Evolutionary conservation across 805 yeast genomes (phyloP), one percentile per base, ranked within the genome.

Genomic region (Ogataea trehalophila): DNA sequence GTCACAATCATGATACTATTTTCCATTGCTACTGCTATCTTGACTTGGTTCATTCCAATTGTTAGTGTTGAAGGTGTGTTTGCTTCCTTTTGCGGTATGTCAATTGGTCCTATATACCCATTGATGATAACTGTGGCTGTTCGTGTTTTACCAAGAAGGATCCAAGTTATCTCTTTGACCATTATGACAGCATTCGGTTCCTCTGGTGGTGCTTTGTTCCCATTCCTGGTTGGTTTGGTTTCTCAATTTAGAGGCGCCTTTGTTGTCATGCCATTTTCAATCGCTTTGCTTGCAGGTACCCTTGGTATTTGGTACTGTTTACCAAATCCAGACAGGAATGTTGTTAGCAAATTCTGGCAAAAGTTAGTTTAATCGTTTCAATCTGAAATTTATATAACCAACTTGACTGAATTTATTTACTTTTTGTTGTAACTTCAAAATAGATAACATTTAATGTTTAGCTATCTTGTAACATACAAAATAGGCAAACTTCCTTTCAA

Each of bases 51-150:
- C 1, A 58, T 80, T 8, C 75, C 77, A 6, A 58, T 61, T 39
- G 57, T 74, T 15, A 61, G 70, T 11, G 76, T 62, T 3, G 77
- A 77, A 31, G 79, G 80, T 5, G 66, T 76, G 1, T 67, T 70
- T 43, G 71, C 74, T 31, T 66, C 82, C 5, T 45, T 75, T 1
- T 70, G 77, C 26, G 92, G 91, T 2, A 59, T 80, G 2, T 76
- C 75, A 54, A 74, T 81, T 36, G 92, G 91, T 0, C 91, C 91
- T 1, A 67, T 80, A 34, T 85, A 82, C 62, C 76, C 74, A n/a
- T 62, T 78, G 53, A 67, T 76, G 75, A 62, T 78, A 38, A 66
- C 77, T 0, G 57, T 73, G 11, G 66, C 73, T 8, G 70, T 76
- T 1, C 65, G 66, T 47, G 66, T 77, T 33, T 53, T 78, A 16